Evolutionary conservation across 495 filamentous ascomycete genomes (phyloP), one percentile per base, ranked within the genome.

Genomic region (Durotheca rogersii): DNA sequence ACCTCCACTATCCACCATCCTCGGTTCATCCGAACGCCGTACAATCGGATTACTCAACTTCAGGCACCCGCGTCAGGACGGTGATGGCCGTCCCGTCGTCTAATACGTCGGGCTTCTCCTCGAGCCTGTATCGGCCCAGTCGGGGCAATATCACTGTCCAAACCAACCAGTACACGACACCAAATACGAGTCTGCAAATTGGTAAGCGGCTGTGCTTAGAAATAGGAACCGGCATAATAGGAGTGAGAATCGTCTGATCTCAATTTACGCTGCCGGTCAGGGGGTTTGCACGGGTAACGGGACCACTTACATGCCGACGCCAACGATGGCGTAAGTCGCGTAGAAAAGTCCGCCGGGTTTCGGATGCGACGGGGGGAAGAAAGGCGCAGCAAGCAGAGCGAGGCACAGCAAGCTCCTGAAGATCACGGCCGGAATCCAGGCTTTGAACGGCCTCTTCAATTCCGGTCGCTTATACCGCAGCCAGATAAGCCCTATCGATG

Each of bases 271-370:
- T 9, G 23, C 23, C 9, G 23, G 23, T 27, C 9, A 4, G 40
- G 7, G 15, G 29, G 12, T 32, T 39, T 16, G n/a, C n/a, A n/a
- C n/a, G n/a, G n/a, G n/a, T n/a, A n/a, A n/a, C n/a, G n/a, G n/a
- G n/a, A n/a, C 21, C 17, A 81, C 85, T 77, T 72, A 88, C 85
- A 86, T 76, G 19, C 74, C 75, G 33, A 81, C 77, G 2, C 84
- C 85, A 23, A 89, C 85, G 56, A 89, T 69, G 1, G 86, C 85
- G 71, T 89, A 89, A 6, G 80, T 87, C 0, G 81, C 85, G 54
- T 88, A 82, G 60, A 81, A 86, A 45, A 89, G 74, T 21, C 81
- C 74, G 6, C 78, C 78, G 47, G 79, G 72, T 9, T 75, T 73
- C 35, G 76, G 68, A 34, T 81, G 71, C 7, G 68, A 68, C 0